A percentile compares a stretch with the other conserved stretches of the same genome.
Conservation (phyloP, 2,329 filamentous ascomycete species). For the Exophiala xenobiotica region DNA sequence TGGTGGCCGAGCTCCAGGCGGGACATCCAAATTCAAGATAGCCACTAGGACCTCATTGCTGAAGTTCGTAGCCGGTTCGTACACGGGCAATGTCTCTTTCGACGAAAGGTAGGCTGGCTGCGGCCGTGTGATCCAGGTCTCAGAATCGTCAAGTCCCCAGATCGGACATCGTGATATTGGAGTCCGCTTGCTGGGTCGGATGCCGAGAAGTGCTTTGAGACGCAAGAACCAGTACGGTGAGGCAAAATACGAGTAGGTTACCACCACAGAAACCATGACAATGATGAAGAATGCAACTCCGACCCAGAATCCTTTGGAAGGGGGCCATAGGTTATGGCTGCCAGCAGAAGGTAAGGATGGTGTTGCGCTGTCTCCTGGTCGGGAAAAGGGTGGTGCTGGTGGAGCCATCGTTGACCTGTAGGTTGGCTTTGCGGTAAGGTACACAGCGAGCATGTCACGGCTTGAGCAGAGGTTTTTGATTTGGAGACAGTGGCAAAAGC, state of each 20-base stretch:
- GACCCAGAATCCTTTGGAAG: constrained; percentile 10
- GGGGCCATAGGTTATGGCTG: neutral
- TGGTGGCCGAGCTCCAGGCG: constrained; percentile 8
- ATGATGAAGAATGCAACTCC: constrained; percentile 15
- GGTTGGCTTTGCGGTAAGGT: too few relatives aligned
- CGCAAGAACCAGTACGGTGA: constrained; percentile 11
- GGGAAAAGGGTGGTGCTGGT: too few relatives aligned
- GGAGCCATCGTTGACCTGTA: too few relatives aligned
- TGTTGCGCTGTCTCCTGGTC: too few relatives aligned
- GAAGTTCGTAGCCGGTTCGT: constrained; percentile 7
- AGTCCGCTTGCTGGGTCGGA: neutral
- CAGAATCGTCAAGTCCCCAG: neutral
- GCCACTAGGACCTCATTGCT: constrained; percentile 14
- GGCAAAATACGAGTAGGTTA: constrained; percentile 18
- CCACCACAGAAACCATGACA: constrained; percentile 7
- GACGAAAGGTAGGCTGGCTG: constrained; percentile 8
- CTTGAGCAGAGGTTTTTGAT: too few relatives aligned
- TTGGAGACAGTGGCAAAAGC: too few relatives aligned
- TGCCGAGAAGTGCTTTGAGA: neutral
- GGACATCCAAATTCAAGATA: constrained; percentile 4
- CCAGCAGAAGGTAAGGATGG: neutral
- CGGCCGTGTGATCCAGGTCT: neutral
- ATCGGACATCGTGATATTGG: constrained; percentile 6
- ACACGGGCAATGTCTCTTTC: constrained; percentile 8
- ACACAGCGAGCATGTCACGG: too few relatives aligned